Percentiles rank a stretch among this genome's conserved stretches.
phyloP scores from a whole-genome alignment of 2,329 filamentous ascomycete genomes.

The Chrysoporthe cubensis region DNA sequence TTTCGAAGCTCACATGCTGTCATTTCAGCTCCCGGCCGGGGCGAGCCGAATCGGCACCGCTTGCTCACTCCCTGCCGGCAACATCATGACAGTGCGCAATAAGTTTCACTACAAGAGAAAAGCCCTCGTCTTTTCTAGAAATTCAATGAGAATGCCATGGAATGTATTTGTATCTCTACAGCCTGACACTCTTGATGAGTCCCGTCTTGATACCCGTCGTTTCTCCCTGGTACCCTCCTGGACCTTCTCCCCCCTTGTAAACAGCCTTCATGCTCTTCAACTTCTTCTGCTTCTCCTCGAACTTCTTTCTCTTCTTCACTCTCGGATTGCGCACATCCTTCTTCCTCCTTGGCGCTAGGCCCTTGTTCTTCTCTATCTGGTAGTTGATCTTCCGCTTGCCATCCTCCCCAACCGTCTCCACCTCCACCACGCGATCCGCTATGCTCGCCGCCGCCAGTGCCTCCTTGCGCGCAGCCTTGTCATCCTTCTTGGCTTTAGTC shows the following conservation, averaged over 20 bases:
- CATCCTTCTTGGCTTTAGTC: constrained; percentile 72
- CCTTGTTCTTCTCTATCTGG: constrained; percentile 97
- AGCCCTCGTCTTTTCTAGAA: background rate
- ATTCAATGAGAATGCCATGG: background rate
- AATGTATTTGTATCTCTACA: constrained; percentile 54
- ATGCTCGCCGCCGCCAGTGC: constrained; percentile 66
- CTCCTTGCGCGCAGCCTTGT: constrained; percentile 64
- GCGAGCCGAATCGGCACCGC: constrained; percentile 27
- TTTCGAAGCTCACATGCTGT: constrained; percentile 15
- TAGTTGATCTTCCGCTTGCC: constrained; percentile 94
- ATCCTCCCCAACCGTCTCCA: constrained; percentile 74
- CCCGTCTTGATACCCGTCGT: constrained; percentile 93
- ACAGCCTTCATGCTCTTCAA: constrained; percentile 81
- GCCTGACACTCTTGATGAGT: constrained; percentile 89
- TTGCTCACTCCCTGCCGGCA: background rate
- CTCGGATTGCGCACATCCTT: constrained; percentile 95
- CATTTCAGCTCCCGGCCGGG: constrained; percentile 19
- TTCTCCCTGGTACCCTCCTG: constrained; percentile 88
- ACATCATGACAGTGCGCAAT: background rate
- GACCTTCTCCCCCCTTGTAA: constrained; percentile 84
- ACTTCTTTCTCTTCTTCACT: constrained; percentile 98
- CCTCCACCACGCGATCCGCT: constrained; percentile 64
- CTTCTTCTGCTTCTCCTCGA: constrained; percentile 97
- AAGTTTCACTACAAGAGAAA: background rate
- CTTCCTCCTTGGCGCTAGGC: constrained; percentile 82